A percentile compares a stretch with the other conserved stretches of the same genome.
Conservation (phyloP, 345 rosid species). For the Boechera divaricarpa region DNA sequence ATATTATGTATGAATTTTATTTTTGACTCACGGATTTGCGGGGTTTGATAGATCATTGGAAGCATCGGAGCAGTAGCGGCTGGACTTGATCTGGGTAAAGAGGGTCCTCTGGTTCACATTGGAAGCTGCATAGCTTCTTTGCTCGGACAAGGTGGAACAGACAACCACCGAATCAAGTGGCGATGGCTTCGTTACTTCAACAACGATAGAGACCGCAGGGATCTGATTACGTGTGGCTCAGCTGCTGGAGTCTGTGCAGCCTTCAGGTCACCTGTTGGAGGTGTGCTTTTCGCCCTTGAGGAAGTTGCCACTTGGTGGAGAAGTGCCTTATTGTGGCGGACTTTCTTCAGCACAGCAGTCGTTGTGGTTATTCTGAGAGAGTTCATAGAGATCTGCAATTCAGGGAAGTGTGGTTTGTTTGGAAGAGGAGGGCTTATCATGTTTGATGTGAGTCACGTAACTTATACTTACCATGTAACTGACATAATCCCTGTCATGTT, state of each 20-base stretch:
- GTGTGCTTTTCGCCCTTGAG: slow-evolving; percentile 85
- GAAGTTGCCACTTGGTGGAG: slow-evolving; percentile 99
- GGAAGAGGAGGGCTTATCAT: slow-evolving; percentile 90
- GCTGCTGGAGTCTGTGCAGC: slow-evolving; percentile 97
- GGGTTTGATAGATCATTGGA: slow-evolving; percentile 67
- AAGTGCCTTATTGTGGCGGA: slow-evolving; percentile 89
- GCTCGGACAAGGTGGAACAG: slow-evolving; percentile 90
- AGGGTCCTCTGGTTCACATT: slow-evolving; percentile 92
- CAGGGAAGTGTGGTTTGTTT: slow-evolving; percentile 87
- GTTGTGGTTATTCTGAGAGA: slow-evolving; percentile 80
- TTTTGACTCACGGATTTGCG: slow-evolving; percentile 18
- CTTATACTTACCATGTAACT: slow-evolving; percentile 63
- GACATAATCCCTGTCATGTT: slow-evolving; percentile 69
- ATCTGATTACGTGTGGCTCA: slow-evolving; percentile 84
- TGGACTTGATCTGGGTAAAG: slow-evolving; percentile 87
- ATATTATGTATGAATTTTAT: background rate
- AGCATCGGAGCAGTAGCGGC: slow-evolving; percentile 94
- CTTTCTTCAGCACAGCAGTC: slow-evolving; percentile 90
- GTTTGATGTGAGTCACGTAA: slow-evolving; percentile 83
- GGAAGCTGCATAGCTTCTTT: slow-evolving; percentile 88
- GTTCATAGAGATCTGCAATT: slow-evolving; percentile 81
- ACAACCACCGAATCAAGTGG: slow-evolving; percentile 73
- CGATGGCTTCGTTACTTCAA: slow-evolving; percentile 93
- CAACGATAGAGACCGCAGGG: slow-evolving; percentile 91
- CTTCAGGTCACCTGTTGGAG: slow-evolving; percentile 92